These are phyloP conservation scores for Dothistroma septosporum DNA, from an alignment of 2,329 filamentous ascomycete species.

Conservation along the genomic window DNA sequence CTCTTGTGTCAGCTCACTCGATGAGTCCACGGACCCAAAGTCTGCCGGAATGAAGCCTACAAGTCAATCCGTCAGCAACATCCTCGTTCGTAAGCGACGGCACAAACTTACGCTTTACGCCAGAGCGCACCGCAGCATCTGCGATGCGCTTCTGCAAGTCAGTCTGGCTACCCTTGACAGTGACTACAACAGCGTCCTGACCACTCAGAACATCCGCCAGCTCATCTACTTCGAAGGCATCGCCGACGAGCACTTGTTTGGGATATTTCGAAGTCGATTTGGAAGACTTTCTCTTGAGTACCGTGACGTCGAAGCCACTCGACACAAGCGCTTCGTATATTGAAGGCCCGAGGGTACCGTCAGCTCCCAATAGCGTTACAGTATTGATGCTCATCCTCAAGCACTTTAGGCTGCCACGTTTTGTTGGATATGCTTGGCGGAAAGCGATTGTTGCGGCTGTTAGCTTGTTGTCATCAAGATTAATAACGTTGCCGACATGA, in stretches of 20 bases:
- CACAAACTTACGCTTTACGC: constrained; percentile 48
- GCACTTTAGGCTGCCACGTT: background rate
- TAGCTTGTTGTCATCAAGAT: background rate
- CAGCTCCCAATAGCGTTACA: constrained; percentile 43
- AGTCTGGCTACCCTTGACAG: constrained; percentile 42
- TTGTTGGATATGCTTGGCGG: background rate
- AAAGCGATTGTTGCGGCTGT: background rate
- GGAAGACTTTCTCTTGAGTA: constrained; percentile 51
- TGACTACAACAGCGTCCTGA: constrained; percentile 55
- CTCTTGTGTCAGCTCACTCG: constrained; percentile 34
- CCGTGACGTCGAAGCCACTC: constrained; percentile 51
- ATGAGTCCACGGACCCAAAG: constrained; percentile 46
- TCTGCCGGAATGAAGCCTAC: constrained; percentile 56
- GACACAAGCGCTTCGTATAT: constrained; percentile 41
- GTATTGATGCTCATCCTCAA: constrained; percentile 37
- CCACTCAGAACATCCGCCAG: constrained; percentile 51
- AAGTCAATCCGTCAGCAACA: background rate
- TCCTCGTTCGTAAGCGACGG: background rate
- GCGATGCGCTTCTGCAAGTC: constrained; percentile 50
- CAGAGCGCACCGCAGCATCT: constrained; percentile 56
- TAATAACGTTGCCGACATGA: background rate
- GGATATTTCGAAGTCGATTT: constrained; percentile 37
- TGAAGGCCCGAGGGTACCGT: constrained; percentile 43
- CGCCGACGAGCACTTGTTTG: constrained; percentile 39
- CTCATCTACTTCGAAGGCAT: constrained; percentile 47